Evolutionary conservation across 1,284 basidiomycete species (phyloP).

Genomic region (Schizophyllum amplum): DNA sequence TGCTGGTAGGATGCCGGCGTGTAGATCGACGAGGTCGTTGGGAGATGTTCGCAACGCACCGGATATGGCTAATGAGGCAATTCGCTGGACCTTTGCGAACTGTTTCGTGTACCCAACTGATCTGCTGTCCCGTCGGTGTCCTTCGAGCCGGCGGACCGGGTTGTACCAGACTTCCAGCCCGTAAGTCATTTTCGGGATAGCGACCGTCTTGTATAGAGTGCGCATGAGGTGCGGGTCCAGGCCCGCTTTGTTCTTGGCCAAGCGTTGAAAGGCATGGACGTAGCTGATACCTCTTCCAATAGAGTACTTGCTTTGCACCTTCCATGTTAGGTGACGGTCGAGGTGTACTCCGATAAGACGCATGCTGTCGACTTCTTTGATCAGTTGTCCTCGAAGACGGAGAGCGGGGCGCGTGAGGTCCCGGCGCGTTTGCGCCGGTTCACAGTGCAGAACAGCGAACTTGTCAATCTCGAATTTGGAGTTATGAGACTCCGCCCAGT

Average conservation of each 20-base stretch:
- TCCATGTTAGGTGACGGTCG: too few species aligned
- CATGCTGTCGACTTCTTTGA: too few species aligned
- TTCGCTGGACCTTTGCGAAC: conserved; percentile 1
- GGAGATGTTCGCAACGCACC: conserved; percentile 13
- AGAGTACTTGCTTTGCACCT: too few species aligned
- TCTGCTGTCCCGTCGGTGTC: neutral
- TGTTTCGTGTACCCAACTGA: neutral
- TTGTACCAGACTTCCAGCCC: conserved; percentile 2
- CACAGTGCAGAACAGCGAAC: neutral
- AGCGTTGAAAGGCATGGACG: too few species aligned
- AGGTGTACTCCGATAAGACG: too few species aligned
- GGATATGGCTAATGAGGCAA: conserved; percentile 11
- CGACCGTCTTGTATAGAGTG: neutral
- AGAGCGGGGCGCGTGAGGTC: too few species aligned
- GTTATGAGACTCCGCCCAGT: neutral
- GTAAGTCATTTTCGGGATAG: neutral
- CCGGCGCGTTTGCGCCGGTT: too few species aligned
- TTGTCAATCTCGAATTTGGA: conserved; percentile 3
- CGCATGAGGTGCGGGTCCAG: neutral
- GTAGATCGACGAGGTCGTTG: conserved; percentile 7
- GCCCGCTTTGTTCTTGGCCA: neutral
- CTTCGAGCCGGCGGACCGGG: neutral
- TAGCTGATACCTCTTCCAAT: too few species aligned
- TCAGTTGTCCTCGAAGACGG: too few species aligned
- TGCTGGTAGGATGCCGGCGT: conserved; percentile 10